Base-by-base conservation (phyloP, 202 grass and related monocot genomes). In the Zizania palustris region DNA sequence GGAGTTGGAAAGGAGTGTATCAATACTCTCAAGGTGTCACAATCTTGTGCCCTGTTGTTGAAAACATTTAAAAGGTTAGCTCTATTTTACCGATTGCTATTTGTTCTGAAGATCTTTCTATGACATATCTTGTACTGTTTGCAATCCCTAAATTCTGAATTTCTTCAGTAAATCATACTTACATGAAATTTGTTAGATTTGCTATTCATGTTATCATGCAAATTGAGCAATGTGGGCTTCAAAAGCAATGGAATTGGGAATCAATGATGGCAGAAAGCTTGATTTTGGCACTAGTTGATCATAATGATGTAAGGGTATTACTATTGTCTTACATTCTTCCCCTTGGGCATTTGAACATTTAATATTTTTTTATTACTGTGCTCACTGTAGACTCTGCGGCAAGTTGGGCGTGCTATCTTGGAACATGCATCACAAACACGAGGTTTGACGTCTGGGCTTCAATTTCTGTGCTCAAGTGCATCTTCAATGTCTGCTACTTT, bases 161-260 rank as follows among this genome's bases (percentile, higher is more conserved):
- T 78, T 74, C 51, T 41, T 39, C 28, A 62, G 14, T 69, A 81
- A 65, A 69, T 73, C 48, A 61, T 76, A 71, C 67, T 77, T 48
- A 76, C 68, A 63, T 85, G 33, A 59, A 70, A 63, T 72, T 55
- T 82, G 76, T 57, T 87, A 97, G 94, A 80, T 86, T 94, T 74
- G 74, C 87, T 21, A 69, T 82, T 60, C 89, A 94, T 77, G 78
- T 90, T 79, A 74, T 98, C 78, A 89, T 84, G 76, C 89, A 98
- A 90, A 64, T 94, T 68, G 91, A 94, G 84, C 80, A 80, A 77
- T 39, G 53, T 33, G 89, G 85, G 64, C 89, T 98, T 82, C 89
- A 92, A 69, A 98, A 88, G 78, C 95, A 94, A 79, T 98, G 95
- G 95, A 83, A 61, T 65, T 98, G 95, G 95, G 85, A 87, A 78